phyloP scores from a whole-genome alignment of 2,329 filamentous ascomycete species.

The Alternaria alternata region DNA sequence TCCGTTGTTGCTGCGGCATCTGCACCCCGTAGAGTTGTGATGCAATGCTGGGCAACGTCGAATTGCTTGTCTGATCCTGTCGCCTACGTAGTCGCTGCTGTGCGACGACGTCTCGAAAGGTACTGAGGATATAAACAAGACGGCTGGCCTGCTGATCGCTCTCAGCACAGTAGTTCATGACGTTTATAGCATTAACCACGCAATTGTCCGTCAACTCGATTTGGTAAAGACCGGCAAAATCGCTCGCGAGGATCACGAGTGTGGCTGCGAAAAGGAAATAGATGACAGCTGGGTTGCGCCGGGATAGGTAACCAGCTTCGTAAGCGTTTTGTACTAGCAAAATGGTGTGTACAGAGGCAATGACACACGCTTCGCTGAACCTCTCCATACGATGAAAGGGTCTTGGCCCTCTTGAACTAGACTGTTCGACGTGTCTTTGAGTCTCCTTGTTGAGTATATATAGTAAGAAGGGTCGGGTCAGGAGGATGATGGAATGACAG shows the following conservation, averaged over 20 bases:
- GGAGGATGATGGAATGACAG: slow-evolving; percentile 68
- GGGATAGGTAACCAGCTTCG: slow-evolving; percentile 52
- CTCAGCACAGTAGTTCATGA: slow-evolving; percentile 53
- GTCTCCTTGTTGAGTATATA: slow-evolving; percentile 61
- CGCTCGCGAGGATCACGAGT: slow-evolving; percentile 51
- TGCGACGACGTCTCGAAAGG: slow-evolving; percentile 50
- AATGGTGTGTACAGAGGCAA: slow-evolving; percentile 53
- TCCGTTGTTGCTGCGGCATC: slow-evolving; percentile 22
- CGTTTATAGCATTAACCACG: slow-evolving; percentile 50
- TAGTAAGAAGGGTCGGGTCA: slow-evolving; percentile 71
- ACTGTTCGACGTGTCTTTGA: slow-evolving; percentile 46
- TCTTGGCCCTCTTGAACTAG: slow-evolving; percentile 33
- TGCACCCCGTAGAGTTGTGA: slow-evolving; percentile 44
- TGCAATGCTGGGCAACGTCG: slow-evolving; percentile 43
- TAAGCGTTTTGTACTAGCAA: slow-evolving; percentile 52
- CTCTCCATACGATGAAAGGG: slow-evolving; percentile 57
- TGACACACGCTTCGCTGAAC: slow-evolving; percentile 54
- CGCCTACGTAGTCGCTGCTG: slow-evolving; percentile 41
- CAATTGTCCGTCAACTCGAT: slow-evolving; percentile 47
- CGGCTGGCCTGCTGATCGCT: slow-evolving; percentile 52
- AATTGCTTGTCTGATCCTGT: slow-evolving; percentile 33
- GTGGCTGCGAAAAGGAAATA: slow-evolving; percentile 55
- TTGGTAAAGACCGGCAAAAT: slow-evolving; percentile 49
- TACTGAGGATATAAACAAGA: slow-evolving; percentile 48
- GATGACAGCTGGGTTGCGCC: slow-evolving; percentile 51